Evolutionary conservation across 805 yeast species (phyloP).

Genomic region (Wickerhamiella slavikovae): DNA sequence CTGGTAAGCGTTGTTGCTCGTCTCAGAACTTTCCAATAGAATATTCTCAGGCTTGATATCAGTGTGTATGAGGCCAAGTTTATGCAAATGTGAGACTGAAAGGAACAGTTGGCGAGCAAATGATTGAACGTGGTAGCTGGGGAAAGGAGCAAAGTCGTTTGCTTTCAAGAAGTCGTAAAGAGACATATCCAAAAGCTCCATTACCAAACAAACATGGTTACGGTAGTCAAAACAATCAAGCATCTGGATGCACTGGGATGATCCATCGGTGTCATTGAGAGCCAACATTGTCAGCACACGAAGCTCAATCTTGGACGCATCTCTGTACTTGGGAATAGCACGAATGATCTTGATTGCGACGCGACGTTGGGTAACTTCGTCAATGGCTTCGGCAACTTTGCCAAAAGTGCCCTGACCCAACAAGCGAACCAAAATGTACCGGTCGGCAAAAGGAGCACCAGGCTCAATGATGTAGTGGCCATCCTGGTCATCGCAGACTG

Average conservation of each 20-base stretch:
- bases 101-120: conserved; percentile 69
- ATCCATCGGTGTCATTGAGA: conserved; percentile 44
- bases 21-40: conserved; percentile 22
- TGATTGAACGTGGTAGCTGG: conserved; percentile 81
- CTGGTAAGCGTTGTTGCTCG: conserved; percentile 4
- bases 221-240: conserved; percentile 81
- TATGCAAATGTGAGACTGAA: conserved; percentile 78
- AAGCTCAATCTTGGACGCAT: conserved; percentile 84
- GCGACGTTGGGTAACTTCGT: conserved; percentile 31
- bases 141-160: conserved; percentile 74
- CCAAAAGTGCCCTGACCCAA: conserved; percentile 91
- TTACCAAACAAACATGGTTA: conserved; percentile 85
- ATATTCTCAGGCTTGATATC: conserved; percentile 95
- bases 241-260: conserved; percentile 64
- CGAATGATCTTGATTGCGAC: conserved; percentile 88
- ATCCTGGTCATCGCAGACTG: conserved; percentile 10
- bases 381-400: conserved; percentile 70
- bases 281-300: conserved; percentile 59
- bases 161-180: conserved; percentile 77
- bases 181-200: conserved; percentile 67
- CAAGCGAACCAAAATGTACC: conserved; percentile 45
- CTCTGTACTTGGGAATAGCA: conserved; percentile 83
- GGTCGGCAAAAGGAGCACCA: conserved; percentile 28
- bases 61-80: conserved; percentile 77
- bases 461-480: conserved; percentile 19